These are phyloP conservation scores for Marchantia polymorpha DNA, from an alignment of 225 moss, liverwort and hornwort species.

Conservation along the genomic window DNA sequence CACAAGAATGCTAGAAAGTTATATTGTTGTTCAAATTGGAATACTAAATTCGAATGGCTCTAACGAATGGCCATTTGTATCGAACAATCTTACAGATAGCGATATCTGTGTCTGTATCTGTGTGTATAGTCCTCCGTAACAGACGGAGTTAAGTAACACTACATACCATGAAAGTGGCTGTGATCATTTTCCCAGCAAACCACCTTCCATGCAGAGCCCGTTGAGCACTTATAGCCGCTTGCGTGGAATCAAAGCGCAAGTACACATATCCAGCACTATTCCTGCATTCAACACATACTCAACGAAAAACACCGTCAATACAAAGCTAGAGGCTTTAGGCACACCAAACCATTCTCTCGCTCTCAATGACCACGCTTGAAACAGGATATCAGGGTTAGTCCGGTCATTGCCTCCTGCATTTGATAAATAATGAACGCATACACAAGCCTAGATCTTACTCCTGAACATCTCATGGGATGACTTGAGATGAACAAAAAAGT, in stretches of 20 bases:
- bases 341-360: not conserved
- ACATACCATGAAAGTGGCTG: constrained; percentile 87
- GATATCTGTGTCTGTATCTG: no score
- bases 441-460: constrained; percentile 38
- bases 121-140: no score
- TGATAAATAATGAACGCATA: constrained; percentile 24
- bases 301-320: constrained; percentile 29
- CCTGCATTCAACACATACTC: constrained; percentile 55
- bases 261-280: constrained; percentile 98
- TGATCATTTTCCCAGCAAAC: constrained; percentile 99
- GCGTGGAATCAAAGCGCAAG: constrained; percentile 71
- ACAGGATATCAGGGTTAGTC: constrained; percentile 24
- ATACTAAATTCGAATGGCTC: no score
- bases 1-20: no score
- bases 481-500: constrained; percentile 40
- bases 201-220: constrained; percentile 90
- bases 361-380: constrained; percentile 10
- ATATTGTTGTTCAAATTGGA: no score
- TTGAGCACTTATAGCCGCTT: constrained; percentile 86
- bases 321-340: constrained; percentile 14
- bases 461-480: constrained; percentile 35
- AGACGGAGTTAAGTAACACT: no score
- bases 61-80: no score
- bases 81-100: no score
- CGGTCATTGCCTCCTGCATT: constrained; percentile 28